A percentile compares a stretch with the other conserved stretches of the same genome.
Evolutionary conservation across 352 stramenopile species (phyloP).

Genomic region (Ophiocytium majus): DNA sequence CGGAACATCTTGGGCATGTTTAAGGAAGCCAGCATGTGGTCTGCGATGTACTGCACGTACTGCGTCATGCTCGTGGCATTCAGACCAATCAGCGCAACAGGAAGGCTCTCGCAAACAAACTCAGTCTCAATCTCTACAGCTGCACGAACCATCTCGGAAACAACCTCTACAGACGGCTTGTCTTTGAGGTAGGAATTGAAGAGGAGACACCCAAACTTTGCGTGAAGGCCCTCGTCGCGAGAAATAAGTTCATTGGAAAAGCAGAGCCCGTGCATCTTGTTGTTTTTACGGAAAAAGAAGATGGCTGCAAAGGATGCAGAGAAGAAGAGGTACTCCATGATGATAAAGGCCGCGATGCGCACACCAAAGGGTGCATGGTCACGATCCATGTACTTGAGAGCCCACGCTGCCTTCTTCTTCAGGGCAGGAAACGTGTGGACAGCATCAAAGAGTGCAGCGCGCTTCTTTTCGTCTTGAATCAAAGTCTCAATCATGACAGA

Average conservation of each 20-base stretch:
- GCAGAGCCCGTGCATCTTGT: constrained; percentile 89
- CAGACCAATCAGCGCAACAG: constrained; percentile 98
- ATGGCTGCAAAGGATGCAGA: constrained; percentile 94
- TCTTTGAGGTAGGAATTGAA: constrained; percentile 95
- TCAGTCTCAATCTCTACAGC: constrained; percentile 93
- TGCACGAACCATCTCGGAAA: constrained; percentile 87
- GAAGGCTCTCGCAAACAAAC: constrained; percentile 90
- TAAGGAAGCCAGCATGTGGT: constrained; percentile 86
- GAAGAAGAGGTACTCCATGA: constrained; percentile 98
- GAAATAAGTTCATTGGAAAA: constrained; percentile 98
- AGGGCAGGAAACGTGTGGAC: constrained; percentile 95
- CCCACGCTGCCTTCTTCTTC: constrained; percentile 91
- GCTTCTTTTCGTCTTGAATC: constrained; percentile 87
- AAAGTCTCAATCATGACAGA: constrained; percentile 97
- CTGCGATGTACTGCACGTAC: constrained; percentile 96
- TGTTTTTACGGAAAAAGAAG: constrained; percentile 98
- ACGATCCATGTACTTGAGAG: constrained; percentile 87
- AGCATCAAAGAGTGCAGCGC: constrained; percentile 84
- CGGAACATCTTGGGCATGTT: constrained; percentile 77
- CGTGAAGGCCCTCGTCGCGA: constrained; percentile 94
- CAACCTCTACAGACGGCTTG: constrained; percentile 79
- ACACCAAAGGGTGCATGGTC: constrained; percentile 86
- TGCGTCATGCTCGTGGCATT: constrained; percentile 90
- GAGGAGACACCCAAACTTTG: constrained; percentile 94
- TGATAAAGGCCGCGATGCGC: constrained; percentile 89